Evolutionary conservation across 495 filamentous ascomycete species (phyloP), one percentile per base, ranked within the genome.

Genomic region (Tirmania nivea): DNA sequence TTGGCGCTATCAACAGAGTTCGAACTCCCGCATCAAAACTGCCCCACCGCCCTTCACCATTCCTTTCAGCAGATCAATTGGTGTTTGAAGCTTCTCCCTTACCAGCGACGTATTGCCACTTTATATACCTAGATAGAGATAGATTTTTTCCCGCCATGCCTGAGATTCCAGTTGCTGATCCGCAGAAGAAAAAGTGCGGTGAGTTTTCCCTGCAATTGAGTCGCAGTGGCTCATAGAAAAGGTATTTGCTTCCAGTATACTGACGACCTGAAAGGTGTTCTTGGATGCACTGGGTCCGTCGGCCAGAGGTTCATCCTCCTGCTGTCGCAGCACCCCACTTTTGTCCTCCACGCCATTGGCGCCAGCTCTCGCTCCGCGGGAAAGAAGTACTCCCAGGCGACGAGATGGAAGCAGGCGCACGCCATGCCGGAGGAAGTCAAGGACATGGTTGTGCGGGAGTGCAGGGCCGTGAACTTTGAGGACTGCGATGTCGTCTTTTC

Each of bases 401-500:
- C 84, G 53, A 70, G 71, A 51, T 93, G 86, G 85, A 90, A 90
- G 72, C 85, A 90, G 69, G 70, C 78, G 16, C 71, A 73, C 36
- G 76, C 81, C 49, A 84, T 92, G 75, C 76, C 78, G 21, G 69
- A 76, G 57, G 69, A 66, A 48, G 71, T 86, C 21, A 78, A 73
- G 59, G 77, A 82, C 54, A 69, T 90, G 48, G 71, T 85, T 20
- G 75, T 90, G 36, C 77, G 79, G 59, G 77, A 81, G 56, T 90
- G 86, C 75, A 79, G 69, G 62, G 74, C 86, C 6, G 72, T 73
- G 60, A 72, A 83, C 48, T 90, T 89, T 61, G 68, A 71, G 39
- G 84, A 87, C 65, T 92, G 86, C 66, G 85, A 93, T 57, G 71
- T 93, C n/a, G 76, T 93, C 55, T 90, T 89, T 70, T 84, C 79